Conservation (phyloP, 1,284 basidiomycete genomes). For the Clitocybe nebularis region DNA sequence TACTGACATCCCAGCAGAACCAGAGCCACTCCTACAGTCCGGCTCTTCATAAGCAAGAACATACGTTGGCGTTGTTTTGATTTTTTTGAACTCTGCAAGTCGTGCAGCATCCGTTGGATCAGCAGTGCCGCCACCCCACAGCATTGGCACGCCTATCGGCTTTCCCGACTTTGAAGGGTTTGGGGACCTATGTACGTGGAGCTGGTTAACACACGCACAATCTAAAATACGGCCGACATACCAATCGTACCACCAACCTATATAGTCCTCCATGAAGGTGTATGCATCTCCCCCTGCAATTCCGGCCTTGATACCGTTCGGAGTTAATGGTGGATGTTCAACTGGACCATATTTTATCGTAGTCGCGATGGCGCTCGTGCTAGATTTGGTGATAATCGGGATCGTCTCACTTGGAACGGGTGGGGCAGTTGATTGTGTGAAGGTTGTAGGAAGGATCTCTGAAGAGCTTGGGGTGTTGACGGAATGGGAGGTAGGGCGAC, state of each 20-base stretch:
- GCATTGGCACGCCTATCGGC: slow-evolving; percentile 39
- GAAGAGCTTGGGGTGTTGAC: too few relatives aligned
- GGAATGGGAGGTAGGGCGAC: too few relatives aligned
- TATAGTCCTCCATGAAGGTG: slow-evolving; percentile 30
- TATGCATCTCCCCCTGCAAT: slow-evolving; percentile 39
- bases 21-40: slow-evolving; percentile 36
- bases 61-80: slow-evolving; percentile 29
- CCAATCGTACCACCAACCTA: slow-evolving; percentile 47
- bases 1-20: slow-evolving; percentile 38
- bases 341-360: neutral
- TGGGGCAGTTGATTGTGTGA: neutral
- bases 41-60: slow-evolving; percentile 42
- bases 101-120: slow-evolving; percentile 34
- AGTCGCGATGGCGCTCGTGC: too few relatives aligned
- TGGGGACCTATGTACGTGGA: slow-evolving; percentile 27
- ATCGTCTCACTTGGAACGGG: too few relatives aligned
- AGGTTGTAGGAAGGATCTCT: neutral
- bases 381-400: neutral
- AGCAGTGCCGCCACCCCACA: slow-evolving; percentile 37
- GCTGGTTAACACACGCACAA: neutral
- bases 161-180: slow-evolving; percentile 32
- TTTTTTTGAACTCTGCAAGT: slow-evolving; percentile 29
- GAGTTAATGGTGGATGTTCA: slow-evolving; percentile 22
- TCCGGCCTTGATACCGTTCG: slow-evolving; percentile 38
- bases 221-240: slow-evolving; percentile 18